These are phyloP conservation scores for Talaromyces islandicus DNA, from an alignment of 2,329 filamentous ascomycete species.

Conservation along the genomic window DNA sequence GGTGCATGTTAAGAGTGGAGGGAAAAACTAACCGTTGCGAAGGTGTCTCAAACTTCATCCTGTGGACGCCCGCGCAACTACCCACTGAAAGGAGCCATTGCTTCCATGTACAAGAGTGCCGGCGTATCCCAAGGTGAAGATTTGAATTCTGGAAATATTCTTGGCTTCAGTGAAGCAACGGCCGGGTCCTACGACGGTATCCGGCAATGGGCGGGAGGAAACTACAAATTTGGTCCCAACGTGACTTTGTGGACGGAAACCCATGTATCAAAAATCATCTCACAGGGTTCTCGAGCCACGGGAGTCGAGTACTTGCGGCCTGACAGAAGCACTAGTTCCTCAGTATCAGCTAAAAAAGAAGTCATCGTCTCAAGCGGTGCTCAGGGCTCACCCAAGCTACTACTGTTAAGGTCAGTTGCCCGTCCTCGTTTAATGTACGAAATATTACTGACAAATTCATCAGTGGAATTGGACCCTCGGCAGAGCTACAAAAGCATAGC, in stretches of 20 bases:
- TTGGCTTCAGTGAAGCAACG: background rate
- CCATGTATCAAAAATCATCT: background rate
- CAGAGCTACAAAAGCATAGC: background rate
- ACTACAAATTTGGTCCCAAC: background rate
- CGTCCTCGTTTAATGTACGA: background rate
- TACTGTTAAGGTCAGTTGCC: background rate
- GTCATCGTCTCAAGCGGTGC: background rate
- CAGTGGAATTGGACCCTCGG: background rate
- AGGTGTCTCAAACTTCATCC: constrained; percentile 1
- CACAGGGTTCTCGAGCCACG: background rate
- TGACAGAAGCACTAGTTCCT: background rate
- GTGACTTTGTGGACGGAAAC: background rate
- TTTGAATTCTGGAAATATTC: background rate
- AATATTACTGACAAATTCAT: background rate
- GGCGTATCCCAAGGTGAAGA: background rate
- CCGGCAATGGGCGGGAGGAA: background rate
- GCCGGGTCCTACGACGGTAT: background rate
- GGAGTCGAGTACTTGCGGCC: background rate
- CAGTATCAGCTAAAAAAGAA: background rate
- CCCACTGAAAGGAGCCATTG: background rate
- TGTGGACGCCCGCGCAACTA: background rate
- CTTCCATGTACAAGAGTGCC: background rate
- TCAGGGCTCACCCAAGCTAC: background rate
- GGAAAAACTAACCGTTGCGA: background rate
- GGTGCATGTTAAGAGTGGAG: background rate